Conservation (phyloP, 345 rosid genomes). For the Barbarea vulgaris region DNA sequence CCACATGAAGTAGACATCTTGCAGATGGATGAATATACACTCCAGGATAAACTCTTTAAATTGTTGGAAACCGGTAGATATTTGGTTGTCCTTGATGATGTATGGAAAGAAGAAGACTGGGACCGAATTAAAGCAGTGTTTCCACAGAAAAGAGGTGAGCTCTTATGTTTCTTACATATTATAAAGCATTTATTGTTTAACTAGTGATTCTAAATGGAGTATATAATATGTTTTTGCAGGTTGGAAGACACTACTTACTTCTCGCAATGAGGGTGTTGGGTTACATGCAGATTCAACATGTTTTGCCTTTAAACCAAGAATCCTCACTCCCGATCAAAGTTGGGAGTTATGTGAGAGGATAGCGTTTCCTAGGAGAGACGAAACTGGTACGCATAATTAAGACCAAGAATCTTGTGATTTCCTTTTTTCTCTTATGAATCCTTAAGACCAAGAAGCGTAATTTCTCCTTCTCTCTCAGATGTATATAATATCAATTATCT, state of each 20-base stretch:
- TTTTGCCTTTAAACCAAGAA: slow-evolving; percentile 9
- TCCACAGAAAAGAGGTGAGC: slow-evolving; percentile 21
- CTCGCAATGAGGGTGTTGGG: slow-evolving; percentile 47
- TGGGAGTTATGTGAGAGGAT: slow-evolving; percentile 47
- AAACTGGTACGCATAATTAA: slow-evolving; percentile 33
- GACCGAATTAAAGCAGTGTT: slow-evolving; percentile 38
- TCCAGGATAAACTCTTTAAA: slow-evolving; percentile 23
- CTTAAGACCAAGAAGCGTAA: not conserved
- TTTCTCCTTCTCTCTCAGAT: not conserved
- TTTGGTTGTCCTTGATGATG: slow-evolving; percentile 51
- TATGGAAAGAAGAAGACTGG: slow-evolving; percentile 51
- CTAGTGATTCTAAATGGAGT: not conserved
- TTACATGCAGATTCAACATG: slow-evolving; percentile 29
- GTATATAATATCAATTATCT: not conserved
- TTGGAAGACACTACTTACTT: slow-evolving; percentile 52
- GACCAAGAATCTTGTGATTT: too few species aligned
- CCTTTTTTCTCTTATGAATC: not conserved
- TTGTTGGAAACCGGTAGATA: slow-evolving; percentile 38
- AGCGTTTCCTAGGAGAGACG: slow-evolving; percentile 24
- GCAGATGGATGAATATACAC: slow-evolving; percentile 30
- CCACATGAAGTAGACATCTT: slow-evolving; percentile 20
- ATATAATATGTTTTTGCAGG: not conserved
- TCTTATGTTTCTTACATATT: not conserved
- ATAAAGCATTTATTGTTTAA: not conserved
- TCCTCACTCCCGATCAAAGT: slow-evolving; percentile 36